These are phyloP conservation scores for Gonapodya sp. DNA, from an alignment of 192 early-diverging fungal species.

Conservation along the genomic window DNA sequence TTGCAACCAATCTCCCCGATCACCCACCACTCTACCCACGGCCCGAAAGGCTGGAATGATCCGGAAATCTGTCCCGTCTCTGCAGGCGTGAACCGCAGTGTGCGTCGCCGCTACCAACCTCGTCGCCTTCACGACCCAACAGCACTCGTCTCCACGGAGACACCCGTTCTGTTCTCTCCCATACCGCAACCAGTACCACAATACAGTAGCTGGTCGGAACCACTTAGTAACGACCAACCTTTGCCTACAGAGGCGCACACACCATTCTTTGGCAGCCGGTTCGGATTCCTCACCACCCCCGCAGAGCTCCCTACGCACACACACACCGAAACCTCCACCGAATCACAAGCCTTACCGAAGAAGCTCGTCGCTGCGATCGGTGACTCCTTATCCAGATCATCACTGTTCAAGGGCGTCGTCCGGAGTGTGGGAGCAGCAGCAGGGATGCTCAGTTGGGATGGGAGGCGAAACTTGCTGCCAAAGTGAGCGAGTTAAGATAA, in stretches of 20 bases:
- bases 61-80: not conserved
- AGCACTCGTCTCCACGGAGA: not conserved
- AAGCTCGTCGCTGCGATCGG: not conserved
- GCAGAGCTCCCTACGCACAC: not conserved
- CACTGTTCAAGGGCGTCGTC: not conserved
- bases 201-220: not conserved
- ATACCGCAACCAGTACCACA: not conserved
- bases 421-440: not conserved
- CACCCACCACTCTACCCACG: not conserved
- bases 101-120: not conserved
- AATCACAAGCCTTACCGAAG: not conserved
- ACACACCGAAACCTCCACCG: no score
- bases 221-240: not conserved
- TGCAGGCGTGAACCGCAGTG: not conserved
- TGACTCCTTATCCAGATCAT: not conserved
- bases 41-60: not conserved
- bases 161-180: not conserved
- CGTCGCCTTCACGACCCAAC: not conserved
- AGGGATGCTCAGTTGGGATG: not conserved
- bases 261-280: no score
- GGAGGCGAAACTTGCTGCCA: not conserved
- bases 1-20: not conserved
- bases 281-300: not conserved
- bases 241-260: not conserved
- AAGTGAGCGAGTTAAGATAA: not conserved